Conservation (phyloP, 495 filamentous ascomycete species). For the Aspergillus wentii region DNA sequence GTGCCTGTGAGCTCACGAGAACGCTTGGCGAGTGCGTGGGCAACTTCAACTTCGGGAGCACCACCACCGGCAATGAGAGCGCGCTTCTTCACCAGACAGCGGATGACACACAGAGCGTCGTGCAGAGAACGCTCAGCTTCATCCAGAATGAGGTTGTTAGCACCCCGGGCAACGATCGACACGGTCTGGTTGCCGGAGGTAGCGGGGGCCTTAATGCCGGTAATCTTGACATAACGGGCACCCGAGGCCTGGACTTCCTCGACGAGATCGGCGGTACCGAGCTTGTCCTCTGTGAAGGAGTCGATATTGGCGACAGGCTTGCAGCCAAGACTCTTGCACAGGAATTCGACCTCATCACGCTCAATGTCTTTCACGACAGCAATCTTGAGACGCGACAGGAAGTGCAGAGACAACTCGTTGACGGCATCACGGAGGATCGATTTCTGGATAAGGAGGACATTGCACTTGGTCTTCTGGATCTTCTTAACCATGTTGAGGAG, state of each 20-base stretch:
- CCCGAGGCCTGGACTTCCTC: slow-evolving; percentile 88
- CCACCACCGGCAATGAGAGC: slow-evolving; percentile 95
- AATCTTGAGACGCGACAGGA: slow-evolving; percentile 95
- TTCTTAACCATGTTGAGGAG: slow-evolving; percentile 98
- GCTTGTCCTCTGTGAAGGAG: slow-evolving; percentile 97
- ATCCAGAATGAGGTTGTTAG: slow-evolving; percentile 90
- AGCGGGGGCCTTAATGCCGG: slow-evolving; percentile 67
- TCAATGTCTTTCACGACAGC: slow-evolving; percentile 95
- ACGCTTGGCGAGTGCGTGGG: slow-evolving; percentile 71
- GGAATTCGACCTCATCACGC: slow-evolving; percentile 96
- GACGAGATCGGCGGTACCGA: slow-evolving; percentile 90
- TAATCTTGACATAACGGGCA: slow-evolving; percentile 88
- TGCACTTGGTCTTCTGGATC: slow-evolving; percentile 99
- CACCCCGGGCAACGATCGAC: slow-evolving; percentile 88
- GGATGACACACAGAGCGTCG: slow-evolving; percentile 95
- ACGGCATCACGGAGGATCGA: slow-evolving; percentile 96
- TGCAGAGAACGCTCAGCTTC: slow-evolving; percentile 95
- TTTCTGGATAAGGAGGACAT: slow-evolving; percentile 97
- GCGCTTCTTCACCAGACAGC: slow-evolving; percentile 97
- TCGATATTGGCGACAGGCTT: slow-evolving; percentile 99
- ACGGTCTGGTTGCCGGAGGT: slow-evolving; percentile 69
- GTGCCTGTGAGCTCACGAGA: slow-evolving; percentile 82
- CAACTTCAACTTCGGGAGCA: slow-evolving; percentile 92
- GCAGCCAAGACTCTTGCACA: slow-evolving; percentile 96
- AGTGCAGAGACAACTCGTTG: slow-evolving; percentile 95